These are phyloP conservation scores for Lenwebbia sp. DNA, from an alignment of 345 rosid genomes.

Conservation along the genomic window DNA sequence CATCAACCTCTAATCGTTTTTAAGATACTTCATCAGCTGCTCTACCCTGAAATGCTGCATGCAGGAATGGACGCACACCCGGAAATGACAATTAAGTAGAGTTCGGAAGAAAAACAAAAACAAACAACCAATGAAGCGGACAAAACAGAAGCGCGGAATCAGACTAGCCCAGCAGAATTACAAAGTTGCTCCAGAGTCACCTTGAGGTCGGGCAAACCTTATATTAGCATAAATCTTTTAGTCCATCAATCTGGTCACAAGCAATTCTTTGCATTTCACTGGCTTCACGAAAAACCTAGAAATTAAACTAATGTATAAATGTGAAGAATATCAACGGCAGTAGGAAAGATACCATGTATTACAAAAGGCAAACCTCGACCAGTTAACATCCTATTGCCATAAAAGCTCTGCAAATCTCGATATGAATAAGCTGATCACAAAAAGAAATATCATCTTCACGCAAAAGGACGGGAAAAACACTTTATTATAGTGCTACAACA, in stretches of 20 bases:
- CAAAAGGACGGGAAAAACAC: not conserved
- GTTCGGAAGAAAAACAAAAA: too few species aligned
- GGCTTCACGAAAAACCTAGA: not conserved
- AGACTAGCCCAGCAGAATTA: not conserved
- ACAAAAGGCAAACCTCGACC: not conserved
- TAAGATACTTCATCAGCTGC: not conserved
- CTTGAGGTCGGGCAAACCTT: not conserved
- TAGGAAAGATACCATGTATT: not conserved
- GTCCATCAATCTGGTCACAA: not conserved
- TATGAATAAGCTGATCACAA: not conserved
- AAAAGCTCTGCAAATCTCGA: not conserved
- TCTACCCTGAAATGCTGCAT: not conserved
- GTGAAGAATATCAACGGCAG: not conserved
- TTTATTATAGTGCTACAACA: not conserved
- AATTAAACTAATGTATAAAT: not conserved
- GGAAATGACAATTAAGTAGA: not conserved
- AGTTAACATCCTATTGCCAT: not conserved
- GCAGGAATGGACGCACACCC: slow-evolving; percentile 4
- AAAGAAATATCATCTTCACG: not conserved
- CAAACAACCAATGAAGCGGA: not conserved
- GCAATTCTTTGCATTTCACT: not conserved
- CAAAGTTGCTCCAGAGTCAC: not conserved
- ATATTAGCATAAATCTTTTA: not conserved
- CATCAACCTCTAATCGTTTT: not conserved
- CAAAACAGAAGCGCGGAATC: not conserved